These are phyloP conservation scores for Syzygium aromaticum DNA, from an alignment of 345 rosid genomes.

Conservation along the genomic window DNA sequence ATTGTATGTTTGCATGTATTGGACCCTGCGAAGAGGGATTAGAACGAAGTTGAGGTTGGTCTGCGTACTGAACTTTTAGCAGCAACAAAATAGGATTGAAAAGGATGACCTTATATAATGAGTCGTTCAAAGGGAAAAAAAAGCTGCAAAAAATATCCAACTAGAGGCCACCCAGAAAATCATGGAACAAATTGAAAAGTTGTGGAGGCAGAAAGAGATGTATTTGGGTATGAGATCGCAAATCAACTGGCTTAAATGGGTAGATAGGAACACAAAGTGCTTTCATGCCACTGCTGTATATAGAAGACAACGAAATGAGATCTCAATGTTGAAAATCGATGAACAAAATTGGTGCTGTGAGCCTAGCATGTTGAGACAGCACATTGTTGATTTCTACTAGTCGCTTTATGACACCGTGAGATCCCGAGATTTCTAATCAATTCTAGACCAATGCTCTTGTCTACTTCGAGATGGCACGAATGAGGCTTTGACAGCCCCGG, in stretches of 20 bases:
- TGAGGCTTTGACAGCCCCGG: background rate
- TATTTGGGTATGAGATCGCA: background rate
- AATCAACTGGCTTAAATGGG: background rate
- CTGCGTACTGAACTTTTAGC: background rate
- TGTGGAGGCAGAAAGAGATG: background rate
- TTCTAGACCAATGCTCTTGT: background rate
- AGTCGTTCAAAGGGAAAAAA: background rate
- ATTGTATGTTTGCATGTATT: background rate
- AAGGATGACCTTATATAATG: background rate
- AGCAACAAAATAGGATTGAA: background rate
- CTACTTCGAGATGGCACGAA: background rate
- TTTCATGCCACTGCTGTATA: background rate
- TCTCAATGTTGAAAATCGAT: background rate
- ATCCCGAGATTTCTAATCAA: background rate
- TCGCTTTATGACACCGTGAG: background rate
- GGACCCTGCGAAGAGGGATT: background rate
- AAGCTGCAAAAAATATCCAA: background rate
- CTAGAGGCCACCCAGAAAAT: background rate
- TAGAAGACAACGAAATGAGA: background rate
- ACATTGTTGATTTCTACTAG: background rate
- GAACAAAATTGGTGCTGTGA: background rate
- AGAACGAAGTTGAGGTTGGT: background rate
- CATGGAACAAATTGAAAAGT: background rate
- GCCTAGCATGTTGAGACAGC: background rate
- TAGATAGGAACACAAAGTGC: background rate